phyloP scores from a whole-genome alignment of 306 rosid genomes.

The Adenanthera pavonina region DNA sequence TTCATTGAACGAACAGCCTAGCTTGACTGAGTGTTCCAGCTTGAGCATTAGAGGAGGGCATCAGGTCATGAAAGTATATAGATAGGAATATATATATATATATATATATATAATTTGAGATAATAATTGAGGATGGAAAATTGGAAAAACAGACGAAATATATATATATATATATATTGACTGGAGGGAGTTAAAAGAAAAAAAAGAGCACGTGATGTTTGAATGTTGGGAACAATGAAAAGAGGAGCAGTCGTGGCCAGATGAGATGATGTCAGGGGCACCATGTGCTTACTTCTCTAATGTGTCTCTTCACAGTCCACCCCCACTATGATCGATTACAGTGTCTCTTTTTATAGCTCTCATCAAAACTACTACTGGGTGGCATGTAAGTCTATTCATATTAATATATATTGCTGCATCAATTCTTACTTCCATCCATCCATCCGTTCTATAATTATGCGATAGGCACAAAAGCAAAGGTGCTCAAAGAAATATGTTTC shows the following conservation, averaged over 20 bases:
- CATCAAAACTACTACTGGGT: slow-evolving; percentile 30
- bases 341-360: slow-evolving; percentile 25
- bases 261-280: slow-evolving; percentile 65
- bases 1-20: slow-evolving; percentile 26
- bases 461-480: slow-evolving; percentile 40
- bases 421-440: slow-evolving; percentile 35
- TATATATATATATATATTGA: too few relatives aligned
- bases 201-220: slow-evolving; percentile 58
- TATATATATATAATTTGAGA: too few relatives aligned
- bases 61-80: slow-evolving; percentile 3
- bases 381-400: background rate
- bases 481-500: slow-evolving; percentile 42
- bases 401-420: slow-evolving; percentile 12
- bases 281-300: slow-evolving; percentile 56
- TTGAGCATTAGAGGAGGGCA: background rate
- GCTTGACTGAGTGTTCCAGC: background rate
- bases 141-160: too few relatives aligned
- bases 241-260: slow-evolving; percentile 66
- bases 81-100: too few relatives aligned
- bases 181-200: slow-evolving; percentile 13
- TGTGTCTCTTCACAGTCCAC: slow-evolving; percentile 5
- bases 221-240: slow-evolving; percentile 68
- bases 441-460: slow-evolving; percentile 26
- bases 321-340: slow-evolving; percentile 36
- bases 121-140: too few relatives aligned